A percentile compares a stretch with the other conserved stretches of the same genome.
These are phyloP conservation scores for Leonotis leonurus DNA, from an alignment of 257 asterid species.

Conservation along the genomic window DNA sequence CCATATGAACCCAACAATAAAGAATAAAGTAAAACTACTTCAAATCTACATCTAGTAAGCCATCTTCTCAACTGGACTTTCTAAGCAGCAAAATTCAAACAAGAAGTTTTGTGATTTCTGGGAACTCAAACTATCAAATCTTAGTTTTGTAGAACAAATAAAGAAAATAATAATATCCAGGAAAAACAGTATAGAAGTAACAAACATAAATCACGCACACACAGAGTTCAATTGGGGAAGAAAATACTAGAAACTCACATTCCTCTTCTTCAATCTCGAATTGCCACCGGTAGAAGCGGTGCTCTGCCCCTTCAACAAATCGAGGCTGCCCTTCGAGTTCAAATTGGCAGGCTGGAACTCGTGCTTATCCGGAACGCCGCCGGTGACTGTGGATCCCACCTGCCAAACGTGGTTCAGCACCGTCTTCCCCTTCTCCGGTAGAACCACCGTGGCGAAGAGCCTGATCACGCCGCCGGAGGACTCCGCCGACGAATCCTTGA, in stretches of 20 bases:
- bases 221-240: neutral
- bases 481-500: constrained; percentile 36
- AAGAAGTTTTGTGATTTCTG: too few relatives aligned
- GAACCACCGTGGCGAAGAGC: constrained; percentile 52
- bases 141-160: too few relatives aligned
- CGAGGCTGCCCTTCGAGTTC: constrained; percentile 34
- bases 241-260: constrained; percentile 37
- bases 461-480: constrained; percentile 41
- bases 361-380: constrained; percentile 47
- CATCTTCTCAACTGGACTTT: neutral
- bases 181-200: neutral
- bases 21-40: too few relatives aligned
- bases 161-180: too few relatives aligned
- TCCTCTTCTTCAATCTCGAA: constrained; percentile 44
- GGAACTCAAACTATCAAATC: too few relatives aligned
- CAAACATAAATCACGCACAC: neutral
- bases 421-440: constrained; percentile 46
- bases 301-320: constrained; percentile 52
- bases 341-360: constrained; percentile 36
- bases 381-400: constrained; percentile 43
- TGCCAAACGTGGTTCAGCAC: constrained; percentile 68
- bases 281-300: constrained; percentile 23
- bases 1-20: neutral
- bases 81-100: neutral
- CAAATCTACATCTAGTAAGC: neutral